Evolutionary conservation across 495 filamentous ascomycete species (phyloP), one percentile per base, ranked within the genome.

Genomic region (Penicillium lagena): DNA sequence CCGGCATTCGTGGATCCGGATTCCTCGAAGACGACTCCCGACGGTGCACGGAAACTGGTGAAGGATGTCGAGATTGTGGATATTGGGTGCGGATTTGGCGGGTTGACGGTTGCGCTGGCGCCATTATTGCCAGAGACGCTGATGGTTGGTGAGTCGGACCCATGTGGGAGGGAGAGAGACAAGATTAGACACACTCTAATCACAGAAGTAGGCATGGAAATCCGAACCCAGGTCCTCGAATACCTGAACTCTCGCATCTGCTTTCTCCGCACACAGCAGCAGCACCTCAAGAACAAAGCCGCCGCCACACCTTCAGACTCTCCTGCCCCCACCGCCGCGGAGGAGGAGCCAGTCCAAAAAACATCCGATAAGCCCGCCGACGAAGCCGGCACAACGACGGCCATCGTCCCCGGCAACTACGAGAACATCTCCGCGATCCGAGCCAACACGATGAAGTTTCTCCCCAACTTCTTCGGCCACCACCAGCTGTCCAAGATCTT

Each of bases 391-490:
- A 47, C 45, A 14, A 48, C 53, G 27, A 46, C 55, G 9, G 50
- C 49, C 27, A 40, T 60, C 37, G 45, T 71, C 33, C 50, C 66
- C 1, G 63, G 64, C 35, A 65, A 68, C 10, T 97, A 90, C 66
- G 85, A 89, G 54, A 97, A 98, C 64, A 83, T 90, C 47, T 75
- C 82, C 37, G 90, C 87, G 45, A 65, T 96, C 35, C 84, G 93
- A 46, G 85, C 86, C 49, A 98, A 98, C 71, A 87, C 87, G 11
- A 98, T 98, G 93, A 97, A 97, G 54, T 97, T 96, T 70, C 70
- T 97, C 12, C 91, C 93, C 34, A 96, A 97, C 62, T 94, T 96
- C 75, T 96, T 97, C 71, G 67, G 62, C 41, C 85, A 65, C 35
- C 56, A 60, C 22, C 85, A 95, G 59, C 80, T 98, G 28, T 76